Base-by-base conservation (phyloP, 2,329 filamentous ascomycete genomes). In the Chaetomiaceae sp. region DNA sequence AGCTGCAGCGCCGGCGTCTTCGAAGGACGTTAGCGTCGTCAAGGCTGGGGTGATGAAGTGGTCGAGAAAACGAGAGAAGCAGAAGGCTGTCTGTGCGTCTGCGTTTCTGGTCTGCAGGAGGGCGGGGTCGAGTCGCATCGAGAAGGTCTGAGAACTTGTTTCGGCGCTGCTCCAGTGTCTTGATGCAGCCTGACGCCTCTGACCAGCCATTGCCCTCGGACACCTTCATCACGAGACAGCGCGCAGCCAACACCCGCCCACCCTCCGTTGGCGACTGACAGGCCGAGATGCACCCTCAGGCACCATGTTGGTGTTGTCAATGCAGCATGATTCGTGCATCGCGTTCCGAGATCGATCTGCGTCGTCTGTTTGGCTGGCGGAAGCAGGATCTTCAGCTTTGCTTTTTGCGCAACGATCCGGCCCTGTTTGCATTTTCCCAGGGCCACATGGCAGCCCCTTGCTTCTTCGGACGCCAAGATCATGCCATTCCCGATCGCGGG, bases 61-160 rank as follows among this genome's bases (percentile, higher is more conserved):
- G 17, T 20, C 27, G 29, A 23, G 20, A 46, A 15, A 17, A 22
- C 40, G 5, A 17, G 34, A 9, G 8, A 17, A 9, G n/a, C 34
- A 17, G 15, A 37, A 37, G 12, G 27, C 25, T 27, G 37, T 50
- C 47, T n/a, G 46, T 48, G 46, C 46, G 44, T 23, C 25, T 39
- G 46, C 33, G n/a, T 45, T 43, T 47, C 51, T 27, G 48, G 39
- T 17, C 23, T 55, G 52, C 29, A 29, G 25, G 33, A 34, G 46
- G 33, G 55, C 37, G 52, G 47, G 55, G 52, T 50, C 27, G 48
- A 52, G 52, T 39, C 36, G 49, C 50, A 44, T 55, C 47, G 47
- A 36, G 52, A 47, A 56, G 52, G 55, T 51, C 55, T 47, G 45
- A n/a, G n/a, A 51, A 55, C 46, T 38, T 55, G 48, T 53, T 52